phyloP scores from a whole-genome alignment of 2,329 filamentous ascomycete genomes.

The Chaetomium sp. region DNA sequence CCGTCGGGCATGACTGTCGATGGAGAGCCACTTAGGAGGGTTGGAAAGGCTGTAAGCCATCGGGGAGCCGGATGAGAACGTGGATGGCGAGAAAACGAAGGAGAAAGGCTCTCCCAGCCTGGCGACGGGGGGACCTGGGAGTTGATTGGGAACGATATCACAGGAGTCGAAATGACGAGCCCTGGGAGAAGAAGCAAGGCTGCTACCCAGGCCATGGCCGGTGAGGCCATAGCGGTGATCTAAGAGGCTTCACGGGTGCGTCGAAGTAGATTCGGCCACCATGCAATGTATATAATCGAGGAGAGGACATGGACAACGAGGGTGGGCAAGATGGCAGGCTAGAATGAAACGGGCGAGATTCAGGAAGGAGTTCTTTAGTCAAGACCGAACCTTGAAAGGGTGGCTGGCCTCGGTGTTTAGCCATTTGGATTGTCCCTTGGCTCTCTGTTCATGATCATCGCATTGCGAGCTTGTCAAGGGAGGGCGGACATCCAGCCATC shows the following conservation, averaged over 20 bases:
- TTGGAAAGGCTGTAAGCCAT: constrained; percentile 68
- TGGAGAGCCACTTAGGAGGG: constrained; percentile 72
- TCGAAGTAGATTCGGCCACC: constrained; percentile 4
- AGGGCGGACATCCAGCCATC: constrained; percentile 10
- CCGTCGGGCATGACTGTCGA: constrained; percentile 65
- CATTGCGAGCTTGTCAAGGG: constrained; percentile 19
- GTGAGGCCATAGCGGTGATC: constrained; percentile 32
- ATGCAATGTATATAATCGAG: neutral
- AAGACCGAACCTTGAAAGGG: constrained; percentile 23
- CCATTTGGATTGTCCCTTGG: constrained; percentile 24
- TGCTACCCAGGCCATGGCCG: constrained; percentile 36
- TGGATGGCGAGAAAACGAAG: constrained; percentile 72
- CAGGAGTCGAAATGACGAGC: constrained; percentile 45
- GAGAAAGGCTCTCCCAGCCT: constrained; percentile 67
- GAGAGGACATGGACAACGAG: neutral
- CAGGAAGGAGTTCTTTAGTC: constrained; percentile 10
- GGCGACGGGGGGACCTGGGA: constrained; percentile 82
- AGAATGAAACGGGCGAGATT: constrained; percentile 1
- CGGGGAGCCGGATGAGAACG: constrained; percentile 64
- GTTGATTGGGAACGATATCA: constrained; percentile 72
- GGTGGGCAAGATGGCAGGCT: neutral
- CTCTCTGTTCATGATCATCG: constrained; percentile 15
- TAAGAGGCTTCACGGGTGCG: constrained; percentile 6
- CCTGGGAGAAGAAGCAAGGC: constrained; percentile 39
- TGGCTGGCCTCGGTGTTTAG: constrained; percentile 20